phyloP scores from a whole-genome alignment of 2,329 filamentous ascomycete species.

The Exophiala mesophila region DNA sequence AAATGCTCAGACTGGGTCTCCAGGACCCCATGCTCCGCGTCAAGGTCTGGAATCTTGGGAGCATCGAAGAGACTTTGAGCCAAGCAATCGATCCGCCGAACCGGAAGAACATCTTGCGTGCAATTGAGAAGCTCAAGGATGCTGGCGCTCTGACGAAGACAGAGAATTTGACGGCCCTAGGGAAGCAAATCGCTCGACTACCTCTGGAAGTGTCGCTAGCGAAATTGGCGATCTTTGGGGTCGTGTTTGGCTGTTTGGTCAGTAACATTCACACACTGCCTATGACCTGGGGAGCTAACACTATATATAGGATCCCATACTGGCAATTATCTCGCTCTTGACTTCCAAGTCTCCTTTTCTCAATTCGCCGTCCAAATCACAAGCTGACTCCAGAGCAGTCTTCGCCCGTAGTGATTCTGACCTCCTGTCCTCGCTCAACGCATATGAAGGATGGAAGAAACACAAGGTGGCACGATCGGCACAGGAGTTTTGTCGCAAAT shows the following conservation, averaged over 20 bases:
- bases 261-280: neutral
- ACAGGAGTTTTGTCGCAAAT: slow-evolving; percentile 91
- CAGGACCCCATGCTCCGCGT: slow-evolving; percentile 94
- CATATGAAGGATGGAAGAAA: slow-evolving; percentile 82
- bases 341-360: slow-evolving; percentile 94
- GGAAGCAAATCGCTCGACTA: slow-evolving; percentile 77
- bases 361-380: slow-evolving; percentile 73
- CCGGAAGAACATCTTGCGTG: slow-evolving; percentile 84
- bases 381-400: slow-evolving; percentile 66
- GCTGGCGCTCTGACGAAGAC: slow-evolving; percentile 76
- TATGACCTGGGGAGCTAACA: neutral
- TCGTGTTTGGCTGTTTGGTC: slow-evolving; percentile 75
- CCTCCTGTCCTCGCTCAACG: slow-evolving; percentile 87
- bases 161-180: slow-evolving; percentile 83
- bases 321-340: slow-evolving; percentile 87
- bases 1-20: slow-evolving; percentile 88
- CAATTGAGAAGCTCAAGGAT: slow-evolving; percentile 88
- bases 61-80: slow-evolving; percentile 82
- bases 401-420: slow-evolving; percentile 89
- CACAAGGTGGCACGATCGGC: slow-evolving; percentile 66
- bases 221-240: slow-evolving; percentile 82
- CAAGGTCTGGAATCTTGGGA: slow-evolving; percentile 93
- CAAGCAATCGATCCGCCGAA: slow-evolving; percentile 87
- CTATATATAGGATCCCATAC: slow-evolving; percentile 61
- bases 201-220: slow-evolving; percentile 92